Evolutionary conservation across 2,329 filamentous ascomycete genomes (phyloP).

Genomic region (Microdochium paspali): DNA sequence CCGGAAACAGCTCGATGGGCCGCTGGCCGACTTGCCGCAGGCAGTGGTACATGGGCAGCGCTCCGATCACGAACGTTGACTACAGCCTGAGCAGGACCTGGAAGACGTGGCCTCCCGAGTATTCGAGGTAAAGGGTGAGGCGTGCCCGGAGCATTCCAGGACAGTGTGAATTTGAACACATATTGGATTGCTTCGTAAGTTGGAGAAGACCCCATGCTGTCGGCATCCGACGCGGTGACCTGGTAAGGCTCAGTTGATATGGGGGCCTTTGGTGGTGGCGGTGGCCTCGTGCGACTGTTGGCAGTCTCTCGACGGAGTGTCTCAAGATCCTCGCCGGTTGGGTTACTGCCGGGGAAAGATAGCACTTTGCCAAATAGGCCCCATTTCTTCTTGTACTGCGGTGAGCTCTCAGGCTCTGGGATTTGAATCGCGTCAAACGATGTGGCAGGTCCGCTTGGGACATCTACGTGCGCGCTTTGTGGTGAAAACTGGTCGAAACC

Average conservation of each 20-base stretch:
- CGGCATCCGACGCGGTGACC: constrained; percentile 25
- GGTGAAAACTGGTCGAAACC: constrained; percentile 37
- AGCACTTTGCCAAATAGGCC: constrained; percentile 56
- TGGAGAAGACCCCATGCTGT: constrained; percentile 45
- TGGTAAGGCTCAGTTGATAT: constrained; percentile 17
- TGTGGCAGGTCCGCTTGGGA: constrained; percentile 9
- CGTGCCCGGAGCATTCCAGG: constrained; percentile 46
- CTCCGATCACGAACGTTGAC: constrained; percentile 33
- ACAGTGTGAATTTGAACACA: constrained; percentile 67
- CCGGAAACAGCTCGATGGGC: constrained; percentile 39
- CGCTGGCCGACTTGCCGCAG: constrained; percentile 27
- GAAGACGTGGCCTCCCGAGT: constrained; percentile 60
- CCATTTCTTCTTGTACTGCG: constrained; percentile 48
- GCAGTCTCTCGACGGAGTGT: constrained; percentile 39
- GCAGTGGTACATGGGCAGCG: constrained; percentile 25
- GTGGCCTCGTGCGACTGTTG: constrained; percentile 27
- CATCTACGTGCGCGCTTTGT: constrained; percentile 15
- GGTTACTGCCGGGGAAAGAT: constrained; percentile 26
- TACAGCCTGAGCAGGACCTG: constrained; percentile 58
- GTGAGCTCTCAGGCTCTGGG: constrained; percentile 12
- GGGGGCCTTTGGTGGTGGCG: constrained; percentile 28
- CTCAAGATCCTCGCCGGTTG: constrained; percentile 37
- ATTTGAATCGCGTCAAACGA: constrained; percentile 10
- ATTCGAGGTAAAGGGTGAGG: constrained; percentile 49
- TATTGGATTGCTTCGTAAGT: constrained; percentile 47